Evolutionary conservation across 192 early-diverging fungal genomes (phyloP), one percentile per base, ranked within the genome.

Genomic region (Pilaira anomala): DNA sequence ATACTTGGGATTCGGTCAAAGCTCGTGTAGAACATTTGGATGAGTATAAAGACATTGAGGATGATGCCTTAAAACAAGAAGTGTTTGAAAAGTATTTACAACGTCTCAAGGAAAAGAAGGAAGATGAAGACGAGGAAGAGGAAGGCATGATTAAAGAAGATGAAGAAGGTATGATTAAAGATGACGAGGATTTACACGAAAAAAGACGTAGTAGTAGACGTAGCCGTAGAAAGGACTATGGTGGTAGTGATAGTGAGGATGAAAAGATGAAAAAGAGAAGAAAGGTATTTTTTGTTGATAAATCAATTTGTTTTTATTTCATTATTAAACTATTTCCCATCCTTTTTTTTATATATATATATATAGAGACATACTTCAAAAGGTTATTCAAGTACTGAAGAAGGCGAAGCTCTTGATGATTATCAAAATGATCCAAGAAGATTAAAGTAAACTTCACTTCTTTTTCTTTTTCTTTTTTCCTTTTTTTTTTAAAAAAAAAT

Each of bases 71-170:
- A 54, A 75, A 88, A 14, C 76, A 83, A 33, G 83, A 86, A 71
- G 83, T 86, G 8, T 97, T 95, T 74, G 85, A 91, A 33, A 83
- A 83, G 65, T 85, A 82, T 18, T 71, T 93, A 19, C 78, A 79
- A 48, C 69, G 89, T 9, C 62, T 87, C 13, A 84, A 69, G 6
- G 46, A 78, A 75, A 75, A 84, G 60, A 73, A 80, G 41, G 50
- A 62, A 49, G 62, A 62, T 29, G 74, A 80, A 57, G 72, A 75
- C 45, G 75, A 81, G 8, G 74, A 75, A 51, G 75, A 81, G 9
- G 77, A 79, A 9, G 74, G 68, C 3, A 55, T 55, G 19, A 62
- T 60, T 39, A 83, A 84, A 48, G 88, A 89, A 11, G 84, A 88
- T 12, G 87, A 86, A 52, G 86, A 85, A 53, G 85, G 81, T 24